These are phyloP conservation scores for Pseudogymnoascus sp. DNA, from an alignment of 2,329 filamentous ascomycete genomes.

Conservation along the genomic window DNA sequence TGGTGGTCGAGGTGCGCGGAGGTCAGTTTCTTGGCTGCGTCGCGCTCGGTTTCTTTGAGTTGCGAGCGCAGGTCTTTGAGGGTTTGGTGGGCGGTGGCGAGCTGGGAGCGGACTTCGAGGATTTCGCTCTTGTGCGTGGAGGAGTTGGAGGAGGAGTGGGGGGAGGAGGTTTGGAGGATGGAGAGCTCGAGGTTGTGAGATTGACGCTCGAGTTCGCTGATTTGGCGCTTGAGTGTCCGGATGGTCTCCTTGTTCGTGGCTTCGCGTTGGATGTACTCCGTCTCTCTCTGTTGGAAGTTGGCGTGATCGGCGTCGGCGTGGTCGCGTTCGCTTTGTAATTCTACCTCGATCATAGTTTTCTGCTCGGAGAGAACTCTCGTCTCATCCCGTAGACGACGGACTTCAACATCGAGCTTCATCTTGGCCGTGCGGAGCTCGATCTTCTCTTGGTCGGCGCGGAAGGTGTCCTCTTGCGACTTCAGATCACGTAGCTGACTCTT, in stretches of 20 bases:
- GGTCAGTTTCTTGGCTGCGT: constrained; percentile 32
- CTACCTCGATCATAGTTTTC: constrained; percentile 52
- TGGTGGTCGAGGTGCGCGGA: constrained; percentile 45
- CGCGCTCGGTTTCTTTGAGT: constrained; percentile 42
- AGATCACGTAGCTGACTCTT: constrained; percentile 51
- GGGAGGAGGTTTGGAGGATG: constrained; percentile 39
- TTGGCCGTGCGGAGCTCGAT: constrained; percentile 61
- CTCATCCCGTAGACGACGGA: constrained; percentile 58
- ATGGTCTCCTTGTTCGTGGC: constrained; percentile 54
- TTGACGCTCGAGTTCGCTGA: constrained; percentile 60
- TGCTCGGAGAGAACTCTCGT: constrained; percentile 50
- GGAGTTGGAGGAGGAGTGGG: constrained; percentile 39
- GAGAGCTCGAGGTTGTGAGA: constrained; percentile 57
- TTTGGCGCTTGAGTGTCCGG: constrained; percentile 56
- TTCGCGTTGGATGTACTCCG: constrained; percentile 59
- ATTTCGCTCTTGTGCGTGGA: constrained; percentile 51
- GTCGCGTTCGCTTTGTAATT: constrained; percentile 59
- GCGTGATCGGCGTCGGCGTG: constrained; percentile 44
- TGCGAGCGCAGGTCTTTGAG: constrained; percentile 48
- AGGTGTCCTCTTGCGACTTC: constrained; percentile 47
- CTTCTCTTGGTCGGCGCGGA: constrained; percentile 60
- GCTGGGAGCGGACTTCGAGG: constrained; percentile 51
- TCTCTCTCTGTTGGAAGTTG: constrained; percentile 46
- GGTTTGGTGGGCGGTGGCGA: constrained; percentile 52
- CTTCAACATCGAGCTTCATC: constrained; percentile 59